Base-by-base conservation (phyloP, 495 filamentous ascomycete genomes). In the Aspergillus kassunensis region DNA sequence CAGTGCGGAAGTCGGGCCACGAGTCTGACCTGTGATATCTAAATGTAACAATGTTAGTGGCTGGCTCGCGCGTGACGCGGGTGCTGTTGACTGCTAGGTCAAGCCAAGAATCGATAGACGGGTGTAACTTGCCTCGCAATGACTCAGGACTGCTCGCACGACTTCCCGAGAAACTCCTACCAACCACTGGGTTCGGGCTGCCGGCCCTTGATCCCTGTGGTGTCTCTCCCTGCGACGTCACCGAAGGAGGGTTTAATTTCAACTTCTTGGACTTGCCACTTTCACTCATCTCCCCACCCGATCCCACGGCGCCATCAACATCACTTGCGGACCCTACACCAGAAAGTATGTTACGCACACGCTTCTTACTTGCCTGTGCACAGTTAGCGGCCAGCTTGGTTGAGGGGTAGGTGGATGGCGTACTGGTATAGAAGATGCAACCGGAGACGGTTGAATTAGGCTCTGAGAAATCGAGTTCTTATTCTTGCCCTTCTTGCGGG, bases 401-500 rank as follows among this genome's bases (percentile, higher is more conserved):
- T 44, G 44, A 50, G 8, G 54, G 18, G 19, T 7, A 20, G 13
- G 5, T 3, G 18, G 19, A 20, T 10, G 31, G 60, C 71, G 53
- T 61, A 74, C 73, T 44, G 68, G 63, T 47, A 61, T 56, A 51
- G 56, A 64, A 37, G 59, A 59, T 44, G 66, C 65, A 41, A 58
- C 68, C 43, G 69, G 75, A 20, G 79, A 81, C 30, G 84, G 70
- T 51, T 84, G 80, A 6, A 83, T 79, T 13, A 72, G 74, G 1
- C 68, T 59, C 42, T 72, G 73, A 6, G 76, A 65, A 31, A 62
- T 58, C n/a, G 58, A 61, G 53, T 82, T 77, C 48, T 81, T 82
- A 63, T 84, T 89, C 72, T 93, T 95, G 33, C 80, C 75, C 79
- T 95, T 96, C 75, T 96, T 95, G 35, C 88, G 88, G 19, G 83